Conservation (phyloP, 257 asterid species). For the Petunia axillaris region DNA sequence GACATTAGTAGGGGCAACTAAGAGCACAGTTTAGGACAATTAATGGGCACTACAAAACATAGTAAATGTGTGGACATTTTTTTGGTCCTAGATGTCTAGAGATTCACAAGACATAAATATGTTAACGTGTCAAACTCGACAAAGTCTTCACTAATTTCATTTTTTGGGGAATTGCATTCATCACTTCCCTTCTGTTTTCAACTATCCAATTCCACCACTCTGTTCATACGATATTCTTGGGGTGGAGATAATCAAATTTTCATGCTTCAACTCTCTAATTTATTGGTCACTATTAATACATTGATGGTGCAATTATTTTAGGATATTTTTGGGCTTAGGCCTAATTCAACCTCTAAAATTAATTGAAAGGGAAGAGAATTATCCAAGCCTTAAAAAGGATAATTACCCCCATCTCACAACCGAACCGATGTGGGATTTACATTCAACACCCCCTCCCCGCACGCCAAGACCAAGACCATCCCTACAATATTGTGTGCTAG, state of each 20-base stretch:
- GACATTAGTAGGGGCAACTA: background rate
- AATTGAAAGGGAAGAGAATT: too few relatives aligned
- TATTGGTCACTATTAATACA: too few relatives aligned
- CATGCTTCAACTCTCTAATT: background rate
- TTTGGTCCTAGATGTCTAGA: constrained; percentile 24
- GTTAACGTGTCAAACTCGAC: constrained; percentile 29
- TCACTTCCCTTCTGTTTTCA: background rate
- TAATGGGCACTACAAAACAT: background rate
- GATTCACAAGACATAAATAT: constrained; percentile 27
- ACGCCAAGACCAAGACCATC: too few relatives aligned
- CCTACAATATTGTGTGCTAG: too few relatives aligned
- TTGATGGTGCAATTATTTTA: too few relatives aligned
- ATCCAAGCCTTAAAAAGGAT: too few relatives aligned
- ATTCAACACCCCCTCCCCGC: too few relatives aligned
- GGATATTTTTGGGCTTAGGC: too few relatives aligned
- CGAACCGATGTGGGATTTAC: too few relatives aligned
- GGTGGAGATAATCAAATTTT: background rate
- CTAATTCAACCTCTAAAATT: too few relatives aligned
- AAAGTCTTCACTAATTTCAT: constrained; percentile 29
- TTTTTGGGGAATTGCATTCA: constrained; percentile 37
- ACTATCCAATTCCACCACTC: background rate
- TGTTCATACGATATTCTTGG: background rate
- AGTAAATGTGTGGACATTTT: background rate
- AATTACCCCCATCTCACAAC: too few relatives aligned
- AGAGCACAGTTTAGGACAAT: background rate